A percentile compares a stretch with the other conserved stretches of the same genome.
Evolutionary conservation across 768 basidiomycete genomes (phyloP).

Genomic region (Mycena polygramma): DNA sequence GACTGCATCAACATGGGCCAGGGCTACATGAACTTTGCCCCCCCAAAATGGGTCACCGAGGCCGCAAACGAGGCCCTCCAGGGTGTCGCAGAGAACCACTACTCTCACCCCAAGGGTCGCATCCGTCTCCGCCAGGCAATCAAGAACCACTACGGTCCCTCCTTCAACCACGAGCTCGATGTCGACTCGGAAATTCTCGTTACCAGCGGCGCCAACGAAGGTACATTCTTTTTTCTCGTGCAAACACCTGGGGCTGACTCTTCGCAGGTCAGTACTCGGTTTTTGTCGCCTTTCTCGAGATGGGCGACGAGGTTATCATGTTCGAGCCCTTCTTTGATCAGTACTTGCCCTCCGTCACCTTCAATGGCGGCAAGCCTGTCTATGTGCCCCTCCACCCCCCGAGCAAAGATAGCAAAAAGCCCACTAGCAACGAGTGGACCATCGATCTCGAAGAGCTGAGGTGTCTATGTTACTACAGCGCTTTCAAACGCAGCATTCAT

Average conservation of each 20-base stretch:
- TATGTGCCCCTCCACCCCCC: constrained; percentile 97
- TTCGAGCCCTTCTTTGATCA: constrained; percentile 99
- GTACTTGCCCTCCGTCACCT: constrained; percentile 91
- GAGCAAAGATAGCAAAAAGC: constrained; percentile 55
- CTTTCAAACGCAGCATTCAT: not conserved
- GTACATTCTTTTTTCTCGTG: constrained; percentile 51
- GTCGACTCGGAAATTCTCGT: constrained; percentile 92
- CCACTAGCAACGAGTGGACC: constrained; percentile 85
- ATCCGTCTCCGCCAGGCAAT: constrained; percentile 91
- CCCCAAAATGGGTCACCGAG: constrained; percentile 82
- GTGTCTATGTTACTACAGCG: constrained; percentile 50
- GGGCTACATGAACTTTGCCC: constrained; percentile 94
- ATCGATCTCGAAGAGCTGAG: constrained; percentile 91
- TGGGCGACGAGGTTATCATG: constrained; percentile 97
- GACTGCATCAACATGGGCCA: constrained; percentile 98
- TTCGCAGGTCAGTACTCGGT: constrained; percentile 90
- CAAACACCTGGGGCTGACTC: not conserved
- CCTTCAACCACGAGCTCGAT: constrained; percentile 78
- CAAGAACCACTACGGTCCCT: constrained; percentile 80
- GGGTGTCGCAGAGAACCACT: constrained; percentile 79
- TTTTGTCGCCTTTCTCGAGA: constrained; percentile 90
- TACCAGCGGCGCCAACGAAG: constrained; percentile 98
- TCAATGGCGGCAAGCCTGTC: constrained; percentile 93
- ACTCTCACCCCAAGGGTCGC: constrained; percentile 92
- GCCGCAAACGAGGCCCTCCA: constrained; percentile 80